These are phyloP conservation scores for Serendipita sp. DNA, from an alignment of 768 basidiomycete species.

Conservation along the genomic window DNA sequence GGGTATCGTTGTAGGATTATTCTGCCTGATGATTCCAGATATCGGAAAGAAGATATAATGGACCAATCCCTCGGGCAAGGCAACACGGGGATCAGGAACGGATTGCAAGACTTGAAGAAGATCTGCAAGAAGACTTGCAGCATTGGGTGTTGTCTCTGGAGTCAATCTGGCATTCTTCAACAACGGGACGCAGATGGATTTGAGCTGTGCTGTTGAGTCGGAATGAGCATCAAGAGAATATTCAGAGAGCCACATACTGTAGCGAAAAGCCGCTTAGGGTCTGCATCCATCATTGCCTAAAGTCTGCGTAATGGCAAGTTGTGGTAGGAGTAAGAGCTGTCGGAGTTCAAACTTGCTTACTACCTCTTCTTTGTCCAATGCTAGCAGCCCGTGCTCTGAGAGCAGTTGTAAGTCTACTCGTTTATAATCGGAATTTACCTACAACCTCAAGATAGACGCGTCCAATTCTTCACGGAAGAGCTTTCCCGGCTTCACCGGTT, in stretches of 20 bases:
- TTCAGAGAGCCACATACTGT: background rate
- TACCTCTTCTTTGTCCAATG: background rate
- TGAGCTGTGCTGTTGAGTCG: slow-evolving; percentile 26
- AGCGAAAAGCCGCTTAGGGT: background rate
- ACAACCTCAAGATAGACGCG: background rate
- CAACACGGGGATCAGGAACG: slow-evolving; percentile 23
- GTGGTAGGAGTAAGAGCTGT: background rate
- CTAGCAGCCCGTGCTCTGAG: background rate
- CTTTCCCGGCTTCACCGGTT: background rate
- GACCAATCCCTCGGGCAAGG: slow-evolving; percentile 44
- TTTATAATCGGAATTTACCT: background rate
- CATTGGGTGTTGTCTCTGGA: slow-evolving; percentile 33
- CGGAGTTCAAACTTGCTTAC: background rate
- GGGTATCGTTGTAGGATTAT: slow-evolving; percentile 50
- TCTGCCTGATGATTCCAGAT: slow-evolving; percentile 68
- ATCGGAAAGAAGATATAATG: slow-evolving; percentile 82
- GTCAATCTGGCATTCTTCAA: slow-evolving; percentile 53
- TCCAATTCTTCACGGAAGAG: background rate
- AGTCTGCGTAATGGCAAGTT: too few relatives aligned
- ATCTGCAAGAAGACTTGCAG: slow-evolving; percentile 36
- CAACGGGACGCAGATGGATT: slow-evolving; percentile 66
- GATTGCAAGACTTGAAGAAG: slow-evolving; percentile 35
- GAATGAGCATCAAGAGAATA: too few relatives aligned
- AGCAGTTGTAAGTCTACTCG: background rate
- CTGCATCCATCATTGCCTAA: background rate